These are phyloP conservation scores for Heterococcus sp. DNA, from an alignment of 108 stramenopile genomes.

Conservation along the genomic window DNA sequence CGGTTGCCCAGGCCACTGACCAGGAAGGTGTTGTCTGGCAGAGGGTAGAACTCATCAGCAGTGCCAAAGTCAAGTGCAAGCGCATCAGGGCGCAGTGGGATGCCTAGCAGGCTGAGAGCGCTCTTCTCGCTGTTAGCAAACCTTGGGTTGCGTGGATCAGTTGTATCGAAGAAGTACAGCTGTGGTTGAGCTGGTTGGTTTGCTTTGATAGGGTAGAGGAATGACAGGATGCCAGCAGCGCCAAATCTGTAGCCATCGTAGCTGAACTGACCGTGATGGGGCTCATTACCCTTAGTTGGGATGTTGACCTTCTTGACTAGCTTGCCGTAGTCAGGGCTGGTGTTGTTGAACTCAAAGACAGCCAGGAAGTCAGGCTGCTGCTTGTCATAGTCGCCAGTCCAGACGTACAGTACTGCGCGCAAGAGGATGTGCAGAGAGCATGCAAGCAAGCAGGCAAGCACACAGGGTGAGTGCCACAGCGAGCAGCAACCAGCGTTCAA, in stretches of 20 bases:
- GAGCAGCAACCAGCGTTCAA: too few species aligned
- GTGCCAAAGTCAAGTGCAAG: not conserved
- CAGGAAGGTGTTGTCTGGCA: not conserved
- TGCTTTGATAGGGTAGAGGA: not conserved
- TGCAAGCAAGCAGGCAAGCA: too few species aligned
- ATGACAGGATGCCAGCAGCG: not conserved
- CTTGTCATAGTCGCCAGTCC: too few species aligned
- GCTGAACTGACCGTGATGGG: not conserved
- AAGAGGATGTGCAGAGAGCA: too few species aligned
- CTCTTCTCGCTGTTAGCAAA: not conserved
- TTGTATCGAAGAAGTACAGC: not conserved
- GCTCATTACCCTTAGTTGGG: not conserved
- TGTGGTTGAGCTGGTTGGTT: not conserved
- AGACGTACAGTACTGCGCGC: too few species aligned
- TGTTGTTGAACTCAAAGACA: not conserved
- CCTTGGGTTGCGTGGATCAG: not conserved
- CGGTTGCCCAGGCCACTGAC: not conserved
- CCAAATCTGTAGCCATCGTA: constrained; percentile 1
- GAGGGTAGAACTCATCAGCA: not conserved
- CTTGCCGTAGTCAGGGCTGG: not conserved
- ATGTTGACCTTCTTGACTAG: not conserved
- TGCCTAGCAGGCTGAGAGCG: not conserved
- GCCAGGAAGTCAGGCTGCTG: not conserved
- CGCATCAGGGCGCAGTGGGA: not conserved
- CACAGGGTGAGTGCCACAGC: too few species aligned